phyloP scores from a whole-genome alignment of 768 basidiomycete species.

The Auriscalpium microsporum region DNA sequence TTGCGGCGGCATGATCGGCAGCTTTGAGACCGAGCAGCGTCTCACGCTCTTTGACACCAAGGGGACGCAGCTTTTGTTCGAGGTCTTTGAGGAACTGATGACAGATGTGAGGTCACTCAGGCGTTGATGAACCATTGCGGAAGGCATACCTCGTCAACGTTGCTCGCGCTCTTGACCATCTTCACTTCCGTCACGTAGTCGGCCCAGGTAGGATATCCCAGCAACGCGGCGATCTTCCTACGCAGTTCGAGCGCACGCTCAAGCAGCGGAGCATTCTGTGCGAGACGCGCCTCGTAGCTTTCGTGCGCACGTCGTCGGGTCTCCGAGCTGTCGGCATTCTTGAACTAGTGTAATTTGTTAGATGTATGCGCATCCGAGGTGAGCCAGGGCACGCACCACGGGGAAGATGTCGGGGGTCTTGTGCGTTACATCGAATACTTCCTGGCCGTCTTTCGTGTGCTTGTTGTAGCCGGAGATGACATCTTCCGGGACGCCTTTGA shows the following conservation, averaged over 20 bases:
- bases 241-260: constrained; percentile 62
- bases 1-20: constrained; percentile 55
- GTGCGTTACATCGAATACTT: constrained; percentile 65
- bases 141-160: constrained; percentile 43
- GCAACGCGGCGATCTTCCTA: constrained; percentile 54
- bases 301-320: constrained; percentile 62
- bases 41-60: constrained; percentile 59
- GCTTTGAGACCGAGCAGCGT: constrained; percentile 66
- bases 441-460: constrained; percentile 47
- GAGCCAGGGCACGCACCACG: constrained; percentile 35
- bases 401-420: constrained; percentile 81
- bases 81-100: constrained; percentile 71
- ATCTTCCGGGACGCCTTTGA: constrained; percentile 73
- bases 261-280: constrained; percentile 63
- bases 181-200: constrained; percentile 79
- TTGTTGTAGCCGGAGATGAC: constrained; percentile 73
- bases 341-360: constrained; percentile 41
- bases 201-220: constrained; percentile 75
- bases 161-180: constrained; percentile 70
- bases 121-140: not conserved
- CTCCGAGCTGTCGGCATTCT: constrained; percentile 63
- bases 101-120: not conserved
- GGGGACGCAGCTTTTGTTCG: constrained; percentile 60
- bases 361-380: too few species aligned
- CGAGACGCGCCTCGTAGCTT: constrained; percentile 60